Conservation (phyloP, 371 early-diverging fungal genomes). For the Chytridium lagenaria region DNA sequence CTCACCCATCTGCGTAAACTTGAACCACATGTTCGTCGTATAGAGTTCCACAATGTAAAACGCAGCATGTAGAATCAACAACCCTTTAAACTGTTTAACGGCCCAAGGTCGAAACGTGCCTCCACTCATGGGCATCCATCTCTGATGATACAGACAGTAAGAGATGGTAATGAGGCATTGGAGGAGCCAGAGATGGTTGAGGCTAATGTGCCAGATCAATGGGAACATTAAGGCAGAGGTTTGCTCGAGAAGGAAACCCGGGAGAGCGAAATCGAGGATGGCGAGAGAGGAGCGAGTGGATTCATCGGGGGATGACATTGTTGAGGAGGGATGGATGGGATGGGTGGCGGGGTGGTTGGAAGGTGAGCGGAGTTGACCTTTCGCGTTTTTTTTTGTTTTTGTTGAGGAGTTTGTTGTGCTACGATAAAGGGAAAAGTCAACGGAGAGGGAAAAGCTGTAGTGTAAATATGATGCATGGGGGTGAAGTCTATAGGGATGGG, state of each 20-base stretch:
- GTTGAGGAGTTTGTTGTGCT: neutral
- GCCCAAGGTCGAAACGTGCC: conserved; percentile 21
- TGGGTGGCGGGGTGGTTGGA: neutral
- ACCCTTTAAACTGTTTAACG: conserved; percentile 25
- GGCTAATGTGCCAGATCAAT: conserved; percentile 18
- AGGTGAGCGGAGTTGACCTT: neutral
- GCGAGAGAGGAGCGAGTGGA: neutral
- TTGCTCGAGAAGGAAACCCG: conserved; percentile 28
- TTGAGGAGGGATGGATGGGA: neutral
- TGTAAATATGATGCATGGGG: too few species aligned
- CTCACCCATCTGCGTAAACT: conserved; percentile 36
- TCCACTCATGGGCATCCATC: conserved; percentile 31
- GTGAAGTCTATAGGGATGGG: too few species aligned
- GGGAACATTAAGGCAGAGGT: conserved; percentile 31
- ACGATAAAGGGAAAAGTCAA: too few species aligned
- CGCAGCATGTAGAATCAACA: conserved; percentile 27
- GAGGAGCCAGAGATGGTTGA: conserved; percentile 31
- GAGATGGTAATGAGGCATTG: conserved; percentile 23
- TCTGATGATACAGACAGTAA: conserved; percentile 5
- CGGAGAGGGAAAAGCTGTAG: too few species aligned
- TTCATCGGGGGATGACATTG: neutral
- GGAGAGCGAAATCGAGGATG: conserved; percentile 17
- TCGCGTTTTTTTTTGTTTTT: neutral
- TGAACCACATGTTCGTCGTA: conserved; percentile 22
- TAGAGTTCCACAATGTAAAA: conserved; percentile 36